Percentiles rank a stretch among this genome's conserved stretches.
Evolutionary conservation across 768 basidiomycete genomes (phyloP).

Genomic region (Suillus americanus): DNA sequence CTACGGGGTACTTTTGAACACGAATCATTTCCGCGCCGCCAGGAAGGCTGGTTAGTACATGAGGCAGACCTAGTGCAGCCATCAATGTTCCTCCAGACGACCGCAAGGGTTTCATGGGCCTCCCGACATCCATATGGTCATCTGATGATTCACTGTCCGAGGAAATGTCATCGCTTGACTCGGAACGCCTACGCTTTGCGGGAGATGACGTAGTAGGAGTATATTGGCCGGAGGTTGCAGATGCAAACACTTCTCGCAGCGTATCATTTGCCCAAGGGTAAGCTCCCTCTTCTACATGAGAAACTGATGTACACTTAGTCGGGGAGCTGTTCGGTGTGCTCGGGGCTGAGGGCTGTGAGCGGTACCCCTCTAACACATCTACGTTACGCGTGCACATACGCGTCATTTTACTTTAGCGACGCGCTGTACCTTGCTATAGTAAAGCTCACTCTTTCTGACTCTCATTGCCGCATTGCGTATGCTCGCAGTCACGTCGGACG

Average conservation of each 20-base stretch:
- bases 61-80: slow-evolving; percentile 24
- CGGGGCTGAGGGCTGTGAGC: slow-evolving; percentile 35
- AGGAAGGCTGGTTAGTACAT: slow-evolving; percentile 21
- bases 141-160: slow-evolving; percentile 17
- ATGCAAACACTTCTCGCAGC: slow-evolving; percentile 47
- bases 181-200: slow-evolving; percentile 35
- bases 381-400: slow-evolving; percentile 23
- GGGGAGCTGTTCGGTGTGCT: slow-evolving; percentile 18
- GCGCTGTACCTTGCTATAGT: slow-evolving; percentile 9
- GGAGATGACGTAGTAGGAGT: slow-evolving; percentile 31
- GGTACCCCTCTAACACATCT: slow-evolving; percentile 69
- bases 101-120: slow-evolving; percentile 37
- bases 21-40: slow-evolving; percentile 34
- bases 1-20: slow-evolving; percentile 20
- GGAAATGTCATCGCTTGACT: slow-evolving; percentile 18
- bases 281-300: slow-evolving; percentile 29
- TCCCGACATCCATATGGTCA: slow-evolving; percentile 27
- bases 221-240: slow-evolving; percentile 32
- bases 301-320: slow-evolving; percentile 29
- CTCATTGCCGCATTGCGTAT: slow-evolving; percentile 60
- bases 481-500: slow-evolving; percentile 50
- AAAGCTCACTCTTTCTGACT: slow-evolving; percentile 56
- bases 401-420: slow-evolving; percentile 29
- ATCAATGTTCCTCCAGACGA: slow-evolving; percentile 31
- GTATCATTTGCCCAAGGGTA: slow-evolving; percentile 60